phyloP scores from a whole-genome alignment of 441 rosid genomes.

The Daphne laureola region DNA sequence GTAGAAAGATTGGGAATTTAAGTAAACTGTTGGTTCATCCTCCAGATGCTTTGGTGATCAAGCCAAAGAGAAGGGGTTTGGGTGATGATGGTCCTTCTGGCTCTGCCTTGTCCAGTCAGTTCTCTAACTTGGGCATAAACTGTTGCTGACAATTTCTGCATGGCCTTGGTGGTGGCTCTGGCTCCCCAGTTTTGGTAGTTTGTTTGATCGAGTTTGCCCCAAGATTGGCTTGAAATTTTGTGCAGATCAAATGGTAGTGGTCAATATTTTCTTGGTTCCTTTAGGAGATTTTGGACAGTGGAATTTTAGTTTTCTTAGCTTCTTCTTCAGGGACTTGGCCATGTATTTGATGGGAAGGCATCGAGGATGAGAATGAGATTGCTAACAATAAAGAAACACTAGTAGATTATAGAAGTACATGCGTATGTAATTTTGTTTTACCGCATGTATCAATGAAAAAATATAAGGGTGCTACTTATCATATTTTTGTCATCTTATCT shows the following conservation, averaged over 20 bases:
- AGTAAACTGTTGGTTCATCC: slow-evolving; percentile 20
- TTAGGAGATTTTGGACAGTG: too few species aligned
- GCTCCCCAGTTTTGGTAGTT: slow-evolving; percentile 15
- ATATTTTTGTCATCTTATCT: too few species aligned
- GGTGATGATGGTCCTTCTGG: slow-evolving; percentile 18
- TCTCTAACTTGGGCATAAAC: slow-evolving; percentile 37
- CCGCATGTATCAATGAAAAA: too few species aligned
- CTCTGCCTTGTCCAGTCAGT: slow-evolving; percentile 40
- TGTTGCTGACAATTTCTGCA: slow-evolving; percentile 25
- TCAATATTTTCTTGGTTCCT: background rate
- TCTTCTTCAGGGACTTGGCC: too few species aligned
- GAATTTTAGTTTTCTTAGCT: too few species aligned
- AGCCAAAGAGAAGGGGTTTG: slow-evolving; percentile 16
- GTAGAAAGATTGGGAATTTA: slow-evolving; percentile 7
- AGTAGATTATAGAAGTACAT: too few species aligned
- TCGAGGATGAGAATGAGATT: too few species aligned
- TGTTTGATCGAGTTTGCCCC: too few species aligned
- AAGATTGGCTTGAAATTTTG: background rate
- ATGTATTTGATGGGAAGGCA: too few species aligned
- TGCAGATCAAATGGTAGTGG: background rate
- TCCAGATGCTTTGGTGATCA: slow-evolving; percentile 15
- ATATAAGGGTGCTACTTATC: too few species aligned
- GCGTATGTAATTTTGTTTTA: too few species aligned
- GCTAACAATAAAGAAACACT: too few species aligned
- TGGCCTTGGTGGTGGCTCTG: slow-evolving; percentile 4